phyloP scores from a whole-genome alignment of 371 early-diverging fungal species.

The Mortierella sp. region DNA sequence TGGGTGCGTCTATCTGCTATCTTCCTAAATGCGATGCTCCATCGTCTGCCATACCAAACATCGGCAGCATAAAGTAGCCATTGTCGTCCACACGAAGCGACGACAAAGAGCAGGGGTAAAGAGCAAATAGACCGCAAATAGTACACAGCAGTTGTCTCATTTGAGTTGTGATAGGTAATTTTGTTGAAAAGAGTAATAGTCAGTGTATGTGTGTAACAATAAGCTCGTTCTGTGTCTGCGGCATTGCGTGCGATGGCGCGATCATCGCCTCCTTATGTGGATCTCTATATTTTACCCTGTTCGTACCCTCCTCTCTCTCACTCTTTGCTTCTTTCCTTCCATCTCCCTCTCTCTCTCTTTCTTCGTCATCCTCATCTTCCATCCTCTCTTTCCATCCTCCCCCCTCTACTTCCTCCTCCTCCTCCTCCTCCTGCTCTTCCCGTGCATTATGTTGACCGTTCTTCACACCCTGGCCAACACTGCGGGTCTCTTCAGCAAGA shows the following conservation, averaged over 20 bases:
- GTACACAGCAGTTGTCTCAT: too few relatives aligned
- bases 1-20: too few relatives aligned
- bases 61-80: too few relatives aligned
- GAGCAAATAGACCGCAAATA: too few relatives aligned
- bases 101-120: too few relatives aligned
- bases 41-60: not conserved
- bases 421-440: conserved; percentile 8
- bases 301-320: not conserved
- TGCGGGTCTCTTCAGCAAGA: conserved; percentile 41
- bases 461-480: conserved; percentile 52
- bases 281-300: not conserved
- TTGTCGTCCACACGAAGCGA: too few relatives aligned
- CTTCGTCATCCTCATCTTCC: not conserved
- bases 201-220: too few relatives aligned
- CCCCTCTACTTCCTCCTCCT: not conserved
- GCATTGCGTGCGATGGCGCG: conserved; percentile 13
- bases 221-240: not conserved
- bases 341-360: not conserved
- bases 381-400: not conserved
- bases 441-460: conserved; percentile 40
- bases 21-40: not conserved
- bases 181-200: too few relatives aligned
- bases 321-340: not conserved
- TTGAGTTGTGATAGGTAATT: too few relatives aligned
- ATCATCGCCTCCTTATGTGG: too few relatives aligned